Percentiles rank a stretch among this genome's conserved stretches.
Evolutionary conservation across 2,329 filamentous ascomycete genomes (phyloP).

Genomic region (Amauroascus niger): DNA sequence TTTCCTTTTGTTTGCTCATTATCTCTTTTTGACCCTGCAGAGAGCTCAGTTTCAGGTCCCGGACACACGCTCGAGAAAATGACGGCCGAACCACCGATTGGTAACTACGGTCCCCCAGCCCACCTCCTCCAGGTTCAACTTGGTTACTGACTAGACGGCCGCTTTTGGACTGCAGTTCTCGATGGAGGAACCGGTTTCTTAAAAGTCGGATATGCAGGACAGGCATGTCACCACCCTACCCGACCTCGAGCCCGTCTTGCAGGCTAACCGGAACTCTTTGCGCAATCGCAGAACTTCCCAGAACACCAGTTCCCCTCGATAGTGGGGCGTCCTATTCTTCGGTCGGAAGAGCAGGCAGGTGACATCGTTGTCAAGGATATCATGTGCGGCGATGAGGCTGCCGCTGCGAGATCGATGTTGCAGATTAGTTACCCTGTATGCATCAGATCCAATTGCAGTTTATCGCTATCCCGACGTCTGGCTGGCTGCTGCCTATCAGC

Average conservation of each 20-base stretch:
- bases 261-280: neutral
- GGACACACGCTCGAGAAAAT: too few relatives aligned
- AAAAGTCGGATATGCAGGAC: constrained; percentile 96
- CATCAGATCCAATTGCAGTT: constrained; percentile 3
- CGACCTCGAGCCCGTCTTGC: neutral
- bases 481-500: constrained; percentile 18
- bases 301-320: constrained; percentile 98
- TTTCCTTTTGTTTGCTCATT: too few relatives aligned
- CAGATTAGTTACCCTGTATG: constrained; percentile 90
- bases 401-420: constrained; percentile 89
- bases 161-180: constrained; percentile 58
- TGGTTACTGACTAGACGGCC: constrained; percentile 24
- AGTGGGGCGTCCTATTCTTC: constrained; percentile 92
- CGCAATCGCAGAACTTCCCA: constrained; percentile 70
- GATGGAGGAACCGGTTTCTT: constrained; percentile 99
- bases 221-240: constrained; percentile 40
- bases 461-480: neutral
- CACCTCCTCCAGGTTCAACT: constrained; percentile 17
- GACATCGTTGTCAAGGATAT: constrained; percentile 84
- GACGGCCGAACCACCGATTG: constrained; percentile 44
- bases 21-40: too few relatives aligned
- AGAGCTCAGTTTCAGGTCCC: neutral
- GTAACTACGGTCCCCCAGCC: constrained; percentile 26
- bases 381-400: constrained; percentile 98
- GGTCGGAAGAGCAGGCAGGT: constrained; percentile 79